Conservation (phyloP, 164 flowering plant genomes). For the Chloranthus sessilifolius region DNA sequence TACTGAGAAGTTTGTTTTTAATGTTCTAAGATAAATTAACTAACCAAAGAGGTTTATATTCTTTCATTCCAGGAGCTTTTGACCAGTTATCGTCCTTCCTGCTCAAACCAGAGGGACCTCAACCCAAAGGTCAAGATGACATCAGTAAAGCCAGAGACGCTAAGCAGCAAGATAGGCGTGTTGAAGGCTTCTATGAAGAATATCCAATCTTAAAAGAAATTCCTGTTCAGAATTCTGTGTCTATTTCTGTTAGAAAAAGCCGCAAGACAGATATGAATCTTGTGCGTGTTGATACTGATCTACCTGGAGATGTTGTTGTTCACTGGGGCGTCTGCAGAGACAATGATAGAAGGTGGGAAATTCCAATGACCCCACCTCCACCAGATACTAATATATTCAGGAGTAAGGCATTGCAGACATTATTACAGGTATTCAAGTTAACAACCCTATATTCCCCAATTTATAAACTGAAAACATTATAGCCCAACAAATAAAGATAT, state of each 20-base stretch:
- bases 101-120: conserved; percentile 34
- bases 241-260: conserved; percentile 53
- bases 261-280: conserved; percentile 45
- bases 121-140: conserved; percentile 25
- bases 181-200: conserved; percentile 77
- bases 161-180: conserved; percentile 23
- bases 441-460: not conserved
- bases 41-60: conserved; percentile 7
- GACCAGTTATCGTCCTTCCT: conserved; percentile 49
- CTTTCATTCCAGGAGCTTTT: conserved; percentile 41
- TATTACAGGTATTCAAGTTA: conserved; percentile 51
- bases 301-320: conserved; percentile 72
- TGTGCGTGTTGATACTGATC: conserved; percentile 69
- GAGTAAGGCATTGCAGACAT: conserved; percentile 79
- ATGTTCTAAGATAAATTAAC: conserved; percentile 8
- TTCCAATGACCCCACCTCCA: conserved; percentile 70
- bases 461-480: not conserved
- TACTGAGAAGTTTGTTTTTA: not conserved
- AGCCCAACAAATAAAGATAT: too few relatives aligned
- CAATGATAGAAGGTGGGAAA: conserved; percentile 62
- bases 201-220: conserved; percentile 48
- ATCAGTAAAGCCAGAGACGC: conserved; percentile 23
- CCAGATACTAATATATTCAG: conserved; percentile 57
- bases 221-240: conserved; percentile 34
- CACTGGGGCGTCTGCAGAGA: conserved; percentile 94